Base-by-base conservation (phyloP, 495 filamentous ascomycete genomes). In the Podospora appendiculata region DNA sequence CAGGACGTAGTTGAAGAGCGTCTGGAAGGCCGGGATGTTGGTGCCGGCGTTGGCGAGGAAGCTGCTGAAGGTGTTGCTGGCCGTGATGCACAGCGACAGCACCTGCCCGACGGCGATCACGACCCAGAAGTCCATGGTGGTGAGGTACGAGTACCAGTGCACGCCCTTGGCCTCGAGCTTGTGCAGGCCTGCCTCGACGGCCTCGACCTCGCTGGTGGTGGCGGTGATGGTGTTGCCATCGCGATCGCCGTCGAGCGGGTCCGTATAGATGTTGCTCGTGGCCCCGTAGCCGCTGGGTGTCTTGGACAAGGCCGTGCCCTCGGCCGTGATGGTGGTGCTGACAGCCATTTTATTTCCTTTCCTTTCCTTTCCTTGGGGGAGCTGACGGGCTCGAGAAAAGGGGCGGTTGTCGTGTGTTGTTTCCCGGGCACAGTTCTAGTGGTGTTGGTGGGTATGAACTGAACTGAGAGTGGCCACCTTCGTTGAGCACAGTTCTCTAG, bases 21-120 rank as follows among this genome's bases (percentile, higher is more conserved):
- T 90, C 71, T 98, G 93, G 72, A 96, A 95, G 39, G 93, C 90
- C n/a, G 93, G 93, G 60, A 98, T 94, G 32, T 81, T 88, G 52
- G 88, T 93, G 25, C 81, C 77, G 49, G 80, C 68, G 2, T 64
- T 59, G 17, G 73, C 77, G 12, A 98, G 85, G 17, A 96, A 81
- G 11, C 78, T 76, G 16, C 86, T 86, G 69, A 97, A 88, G 41
- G 92, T 96, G 66, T 91, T 93, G 16, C 89, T 93, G 13, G 80
- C 79, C 4, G 90, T 95, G 69, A 94, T 90, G 71, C 88, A 87
- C 53, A 97, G 81, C 7, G 91, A 79, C 16, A 96, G 82, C 36
- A 90, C 60, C 78, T 97, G 92, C 75, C 91, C 93, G 51, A 98
- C 72, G 17, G 80, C 16, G 59, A 98, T 70, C 40, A 91, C 79